phyloP scores from a whole-genome alignment of 2,329 filamentous ascomycete species.

The Lizonia empirigonia region DNA sequence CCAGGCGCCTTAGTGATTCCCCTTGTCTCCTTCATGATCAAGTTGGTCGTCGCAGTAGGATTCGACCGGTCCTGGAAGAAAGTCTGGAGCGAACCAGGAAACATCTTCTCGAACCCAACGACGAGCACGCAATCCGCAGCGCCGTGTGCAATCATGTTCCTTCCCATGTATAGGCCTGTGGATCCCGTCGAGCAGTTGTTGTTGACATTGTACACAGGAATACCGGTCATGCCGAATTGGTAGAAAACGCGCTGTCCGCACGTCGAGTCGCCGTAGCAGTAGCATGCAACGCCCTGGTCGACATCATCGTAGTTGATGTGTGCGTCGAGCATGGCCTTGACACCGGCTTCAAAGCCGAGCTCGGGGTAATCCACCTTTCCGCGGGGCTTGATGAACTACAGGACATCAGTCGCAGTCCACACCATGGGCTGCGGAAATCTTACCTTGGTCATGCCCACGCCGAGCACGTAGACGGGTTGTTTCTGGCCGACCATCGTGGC shows the following conservation, averaged over 20 bases:
- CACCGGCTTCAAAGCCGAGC: conserved; percentile 87
- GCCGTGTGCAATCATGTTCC: conserved; percentile 78
- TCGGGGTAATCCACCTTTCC: conserved; percentile 95
- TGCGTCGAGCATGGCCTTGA: conserved; percentile 82
- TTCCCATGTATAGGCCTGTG: conserved; percentile 83
- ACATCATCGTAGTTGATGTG: conserved; percentile 97
- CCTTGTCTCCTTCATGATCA: conserved; percentile 83
- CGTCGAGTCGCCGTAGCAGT: conserved; percentile 95
- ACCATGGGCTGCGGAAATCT: too few relatives aligned
- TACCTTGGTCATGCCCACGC: conserved; percentile 88
- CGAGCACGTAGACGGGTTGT: conserved; percentile 80
- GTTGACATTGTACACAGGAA: conserved; percentile 97
- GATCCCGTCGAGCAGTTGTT: conserved; percentile 98
- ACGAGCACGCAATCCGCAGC: conserved; percentile 88
- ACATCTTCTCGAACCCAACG: conserved; percentile 98
- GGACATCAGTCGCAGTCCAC: too few relatives aligned
- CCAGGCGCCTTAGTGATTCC: conserved; percentile 82
- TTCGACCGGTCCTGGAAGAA: conserved; percentile 86
- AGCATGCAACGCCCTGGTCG: conserved; percentile 94
- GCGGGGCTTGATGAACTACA: conserved; percentile 90
- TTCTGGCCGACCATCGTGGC: conserved; percentile 58
- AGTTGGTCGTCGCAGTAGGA: conserved; percentile 72
- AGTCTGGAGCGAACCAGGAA: conserved; percentile 80
- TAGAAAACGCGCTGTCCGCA: conserved; percentile 97
- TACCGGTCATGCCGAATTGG: conserved; percentile 96